Evolutionary conservation across 805 yeast genomes (phyloP).

Genomic region (Metschnikowia matae): DNA sequence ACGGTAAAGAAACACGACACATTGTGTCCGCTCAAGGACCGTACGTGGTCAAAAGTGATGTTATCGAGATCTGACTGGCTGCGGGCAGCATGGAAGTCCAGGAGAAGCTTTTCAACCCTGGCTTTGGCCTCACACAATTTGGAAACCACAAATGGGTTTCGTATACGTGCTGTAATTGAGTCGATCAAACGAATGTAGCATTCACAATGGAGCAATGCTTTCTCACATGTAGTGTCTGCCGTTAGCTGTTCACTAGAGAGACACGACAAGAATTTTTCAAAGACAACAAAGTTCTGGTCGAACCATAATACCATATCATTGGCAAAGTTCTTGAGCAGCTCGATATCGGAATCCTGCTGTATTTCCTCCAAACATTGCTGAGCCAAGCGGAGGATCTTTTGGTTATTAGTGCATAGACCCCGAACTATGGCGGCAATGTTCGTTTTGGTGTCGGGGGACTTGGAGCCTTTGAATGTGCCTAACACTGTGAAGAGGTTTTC

Average conservation of each 20-base stretch:
- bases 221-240: conserved; percentile 21
- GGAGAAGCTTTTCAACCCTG: conserved; percentile 18
- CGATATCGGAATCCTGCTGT: conserved; percentile 13
- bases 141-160: conserved; percentile 40
- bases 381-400: conserved; percentile 23
- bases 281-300: conserved; percentile 31
- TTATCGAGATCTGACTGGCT: conserved; percentile 23
- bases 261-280: conserved; percentile 27
- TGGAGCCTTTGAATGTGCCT: conserved; percentile 30
- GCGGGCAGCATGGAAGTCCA: conserved; percentile 11
- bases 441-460: conserved; percentile 19
- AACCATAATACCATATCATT: conserved; percentile 39
- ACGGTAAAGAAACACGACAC: conserved; percentile 39
- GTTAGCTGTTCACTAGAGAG: conserved; percentile 14
- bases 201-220: conserved; percentile 30
- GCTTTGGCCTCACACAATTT: conserved; percentile 20
- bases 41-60: conserved; percentile 35
- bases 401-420: conserved; percentile 39
- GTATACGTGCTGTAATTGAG: conserved; percentile 18
- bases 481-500: conserved; percentile 34
- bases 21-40: conserved; percentile 23
- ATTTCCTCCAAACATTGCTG: conserved; percentile 15
- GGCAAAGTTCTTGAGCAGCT: conserved; percentile 31
- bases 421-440: conserved; percentile 30
- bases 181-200: conserved; percentile 29